Evolutionary conservation across 495 filamentous ascomycete genomes (phyloP), one percentile per base, ranked within the genome.

Genomic region (Penicillium turbatum): DNA sequence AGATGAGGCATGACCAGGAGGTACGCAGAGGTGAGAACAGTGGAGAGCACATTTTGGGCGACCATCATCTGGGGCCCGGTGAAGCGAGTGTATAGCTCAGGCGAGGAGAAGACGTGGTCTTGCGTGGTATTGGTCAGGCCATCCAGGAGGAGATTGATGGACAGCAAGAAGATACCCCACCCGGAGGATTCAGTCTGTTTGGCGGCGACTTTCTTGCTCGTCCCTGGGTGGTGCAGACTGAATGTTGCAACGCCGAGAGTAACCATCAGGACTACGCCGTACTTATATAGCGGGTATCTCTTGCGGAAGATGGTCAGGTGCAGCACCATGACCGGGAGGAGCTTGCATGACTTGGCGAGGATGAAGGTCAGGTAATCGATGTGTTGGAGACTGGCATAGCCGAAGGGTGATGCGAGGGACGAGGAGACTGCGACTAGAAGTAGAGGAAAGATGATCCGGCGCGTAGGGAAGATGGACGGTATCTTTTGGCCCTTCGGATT

Each of bases 311-410:
- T 71, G 15, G 91, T 92, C 63, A 97, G 77, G 71, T 97, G 92
- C 40, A 98, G 81, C 63, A 92, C 85, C 93, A 98, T 97, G 59
- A 98, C 92, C 3, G 93, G 93, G 9, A 98, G 85, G 15, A 98
- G 81, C 71, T 98, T 98, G 86, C 93, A 98, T 45, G 84, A 88
- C 69, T 98, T 98, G 58, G 93, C 95, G 21, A 98, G 89, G 69
- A 97, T 92, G 76, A 92, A 98, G 17, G 93, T 98, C 65, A 98
- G 87, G 79, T 97, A 98, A 80, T 97, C 93, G 74, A 97, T 92
- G 70, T 98, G 92, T 34, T 85, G 81, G 39, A 98, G 85, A 41
- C 83, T 86, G 38, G 92, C 92, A 73, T 98, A 98, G 57, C 93
- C 93, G 61, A 98, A 97, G 27, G 93, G 93, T 6, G 85, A 88